Conservation (phyloP, 2,329 filamentous ascomycete genomes). For the Pseudogymnoascus sp. region DNA sequence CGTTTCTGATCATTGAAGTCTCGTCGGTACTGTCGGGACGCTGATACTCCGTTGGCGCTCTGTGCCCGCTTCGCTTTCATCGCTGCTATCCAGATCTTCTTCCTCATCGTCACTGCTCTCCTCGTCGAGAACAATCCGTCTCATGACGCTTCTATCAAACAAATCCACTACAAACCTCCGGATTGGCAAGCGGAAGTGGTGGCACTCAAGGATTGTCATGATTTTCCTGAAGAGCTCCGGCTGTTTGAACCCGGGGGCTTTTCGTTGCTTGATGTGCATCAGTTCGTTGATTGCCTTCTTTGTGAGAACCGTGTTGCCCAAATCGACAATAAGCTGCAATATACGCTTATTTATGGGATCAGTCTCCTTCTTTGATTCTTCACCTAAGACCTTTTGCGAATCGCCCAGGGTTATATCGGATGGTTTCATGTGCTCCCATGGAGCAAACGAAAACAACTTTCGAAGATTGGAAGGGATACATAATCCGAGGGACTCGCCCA, state of each 20-base stretch:
- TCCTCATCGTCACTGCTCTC: constrained; percentile 24
- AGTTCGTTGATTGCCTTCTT: constrained; percentile 80
- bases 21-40: constrained; percentile 15
- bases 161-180: constrained; percentile 87
- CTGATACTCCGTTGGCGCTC: constrained; percentile 49
- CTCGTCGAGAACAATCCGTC: constrained; percentile 73
- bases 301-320: constrained; percentile 88
- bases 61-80: constrained; percentile 34
- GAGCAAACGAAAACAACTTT: constrained; percentile 64
- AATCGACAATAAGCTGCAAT: constrained; percentile 72
- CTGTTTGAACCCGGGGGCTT: constrained; percentile 66
- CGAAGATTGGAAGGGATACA: constrained; percentile 74
- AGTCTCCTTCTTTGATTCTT: constrained; percentile 42
- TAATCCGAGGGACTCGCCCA: constrained; percentile 76
- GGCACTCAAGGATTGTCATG: constrained; percentile 74
- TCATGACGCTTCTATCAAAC: constrained; percentile 83
- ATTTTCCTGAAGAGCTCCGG: constrained; percentile 75
- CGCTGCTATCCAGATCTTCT: constrained; percentile 32
- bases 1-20: background rate
- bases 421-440: constrained; percentile 39
- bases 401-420: constrained; percentile 30
- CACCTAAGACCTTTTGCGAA: constrained; percentile 37
- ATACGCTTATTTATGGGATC: constrained; percentile 63
- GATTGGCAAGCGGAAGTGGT: constrained; percentile 80
- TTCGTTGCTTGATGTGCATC: constrained; percentile 66